Percentiles rank a stretch among this genome's conserved stretches.
These are phyloP conservation scores for Zopfia rhizophila DNA, from an alignment of 2,329 filamentous ascomycete genomes.

Conservation along the genomic window DNA sequence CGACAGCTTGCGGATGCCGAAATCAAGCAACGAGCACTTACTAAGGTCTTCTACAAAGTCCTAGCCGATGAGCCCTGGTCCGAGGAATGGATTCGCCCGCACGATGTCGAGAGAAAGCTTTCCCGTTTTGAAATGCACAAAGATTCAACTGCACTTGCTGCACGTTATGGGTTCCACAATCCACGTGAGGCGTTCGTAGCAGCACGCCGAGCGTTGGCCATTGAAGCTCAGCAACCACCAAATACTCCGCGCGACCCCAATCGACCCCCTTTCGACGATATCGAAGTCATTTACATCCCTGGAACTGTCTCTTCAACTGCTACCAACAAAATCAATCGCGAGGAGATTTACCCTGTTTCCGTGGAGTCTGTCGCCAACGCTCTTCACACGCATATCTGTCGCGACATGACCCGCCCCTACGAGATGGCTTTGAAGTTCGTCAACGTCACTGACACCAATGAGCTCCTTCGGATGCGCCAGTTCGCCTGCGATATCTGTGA, in stretches of 20 bases:
- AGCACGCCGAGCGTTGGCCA: constrained; percentile 40
- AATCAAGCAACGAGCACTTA: constrained; percentile 48
- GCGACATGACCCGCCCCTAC: constrained; percentile 47
- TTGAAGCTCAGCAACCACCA: constrained; percentile 22
- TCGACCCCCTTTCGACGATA: constrained; percentile 47
- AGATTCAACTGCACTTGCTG: constrained; percentile 45
- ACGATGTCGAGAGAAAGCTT: constrained; percentile 50
- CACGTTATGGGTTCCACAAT: constrained; percentile 37
- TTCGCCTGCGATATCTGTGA: constrained; percentile 49
- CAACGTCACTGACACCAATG: constrained; percentile 42
- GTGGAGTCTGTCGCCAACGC: constrained; percentile 46
- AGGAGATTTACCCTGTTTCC: constrained; percentile 47
- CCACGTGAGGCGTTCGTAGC: constrained; percentile 46
- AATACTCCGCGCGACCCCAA: constrained; percentile 29
- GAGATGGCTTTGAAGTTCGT: constrained; percentile 48
- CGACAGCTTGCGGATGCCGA: constrained; percentile 42
- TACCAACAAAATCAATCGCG: constrained; percentile 46
- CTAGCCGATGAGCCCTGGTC: constrained; percentile 52
- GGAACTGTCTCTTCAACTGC: constrained; percentile 50
- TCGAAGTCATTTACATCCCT: constrained; percentile 51
- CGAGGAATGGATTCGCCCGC: constrained; percentile 50
- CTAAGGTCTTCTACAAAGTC: constrained; percentile 50
- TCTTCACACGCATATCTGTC: constrained; percentile 46
- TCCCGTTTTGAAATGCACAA: constrained; percentile 51
- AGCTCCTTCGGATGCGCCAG: constrained; percentile 43